Conservation (phyloP, 345 rosid genomes). For the Lepidium africanum region DNA sequence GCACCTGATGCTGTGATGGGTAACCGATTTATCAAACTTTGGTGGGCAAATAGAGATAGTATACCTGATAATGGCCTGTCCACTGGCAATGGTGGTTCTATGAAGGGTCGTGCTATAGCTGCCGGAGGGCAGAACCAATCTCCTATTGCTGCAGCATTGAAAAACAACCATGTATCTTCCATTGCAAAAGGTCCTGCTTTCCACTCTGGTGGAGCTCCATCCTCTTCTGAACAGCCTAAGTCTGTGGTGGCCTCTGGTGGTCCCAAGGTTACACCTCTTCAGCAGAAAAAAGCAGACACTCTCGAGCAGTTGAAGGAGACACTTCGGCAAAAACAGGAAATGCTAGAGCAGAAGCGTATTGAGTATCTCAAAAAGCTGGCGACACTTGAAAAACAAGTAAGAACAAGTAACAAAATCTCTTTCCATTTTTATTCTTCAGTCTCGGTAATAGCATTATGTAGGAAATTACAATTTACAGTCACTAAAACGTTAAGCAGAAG, state of each 20-base stretch:
- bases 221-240: conserved; percentile 46
- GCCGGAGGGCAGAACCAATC: conserved; percentile 33
- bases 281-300: conserved; percentile 67
- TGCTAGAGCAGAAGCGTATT: conserved; percentile 79
- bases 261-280: conserved; percentile 50
- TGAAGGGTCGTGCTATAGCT: conserved; percentile 35
- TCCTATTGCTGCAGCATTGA: conserved; percentile 39
- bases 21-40: conserved; percentile 89
- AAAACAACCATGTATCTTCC: conserved; percentile 39
- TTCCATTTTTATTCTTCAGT: neutral
- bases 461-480: neutral
- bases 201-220: conserved; percentile 34
- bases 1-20: conserved; percentile 99
- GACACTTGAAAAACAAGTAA: conserved; percentile 65
- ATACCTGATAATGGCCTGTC: conserved; percentile 51
- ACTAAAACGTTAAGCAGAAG: neutral
- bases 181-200: conserved; percentile 28
- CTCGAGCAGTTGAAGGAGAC: conserved; percentile 82
- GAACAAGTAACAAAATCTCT: neutral
- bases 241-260: conserved; percentile 33
- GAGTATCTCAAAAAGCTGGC: conserved; percentile 70
- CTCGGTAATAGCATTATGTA: neutral
- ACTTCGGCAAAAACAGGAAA: conserved; percentile 81
- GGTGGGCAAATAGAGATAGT: conserved; percentile 98
- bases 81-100: conserved; percentile 33